phyloP scores from a whole-genome alignment of 768 basidiomycete genomes.

The Hydnomerulius pinastri region DNA sequence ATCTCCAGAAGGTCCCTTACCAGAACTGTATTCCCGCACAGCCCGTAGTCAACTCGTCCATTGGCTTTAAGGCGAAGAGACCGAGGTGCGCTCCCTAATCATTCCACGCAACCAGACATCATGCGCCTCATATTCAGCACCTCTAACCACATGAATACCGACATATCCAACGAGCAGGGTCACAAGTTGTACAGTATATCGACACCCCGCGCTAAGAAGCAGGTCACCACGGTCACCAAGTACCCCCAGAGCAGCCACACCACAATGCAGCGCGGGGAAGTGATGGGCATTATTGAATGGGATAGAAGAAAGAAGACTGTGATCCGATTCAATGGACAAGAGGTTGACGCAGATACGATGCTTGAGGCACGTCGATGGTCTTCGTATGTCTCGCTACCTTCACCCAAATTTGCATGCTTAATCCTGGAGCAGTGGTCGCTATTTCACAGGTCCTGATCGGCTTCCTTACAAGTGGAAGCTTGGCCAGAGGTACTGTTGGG shows the following conservation, averaged over 20 bases:
- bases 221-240: slow-evolving; percentile 28
- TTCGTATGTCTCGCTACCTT: slow-evolving; percentile 12
- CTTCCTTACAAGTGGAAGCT: slow-evolving; percentile 36
- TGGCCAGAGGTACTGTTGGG: slow-evolving; percentile 25
- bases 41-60: too few relatives aligned
- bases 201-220: slow-evolving; percentile 12
- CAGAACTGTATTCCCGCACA: too few relatives aligned
- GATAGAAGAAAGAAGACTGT: slow-evolving; percentile 12
- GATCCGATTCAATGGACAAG: slow-evolving; percentile 19
- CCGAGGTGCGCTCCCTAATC: too few relatives aligned
- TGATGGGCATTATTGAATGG: slow-evolving; percentile 28
- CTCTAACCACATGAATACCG: slow-evolving; percentile 19
- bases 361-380: slow-evolving; percentile 16
- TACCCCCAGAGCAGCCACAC: slow-evolving; percentile 16
- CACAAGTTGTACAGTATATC: slow-evolving; percentile 18
- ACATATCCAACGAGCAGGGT: slow-evolving; percentile 24
- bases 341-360: slow-evolving; percentile 8
- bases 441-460: slow-evolving; percentile 34
- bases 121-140: slow-evolving; percentile 28
- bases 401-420: neutral
- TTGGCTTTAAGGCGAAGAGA: too few relatives aligned
- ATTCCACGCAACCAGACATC: too few relatives aligned
- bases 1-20: too few relatives aligned
- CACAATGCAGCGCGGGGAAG: slow-evolving; percentile 14
- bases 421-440: slow-evolving; percentile 25